Evolutionary conservation across 768 basidiomycete genomes (phyloP), one percentile per base, ranked within the genome.

Genomic region (Suillus hirtellus): DNA sequence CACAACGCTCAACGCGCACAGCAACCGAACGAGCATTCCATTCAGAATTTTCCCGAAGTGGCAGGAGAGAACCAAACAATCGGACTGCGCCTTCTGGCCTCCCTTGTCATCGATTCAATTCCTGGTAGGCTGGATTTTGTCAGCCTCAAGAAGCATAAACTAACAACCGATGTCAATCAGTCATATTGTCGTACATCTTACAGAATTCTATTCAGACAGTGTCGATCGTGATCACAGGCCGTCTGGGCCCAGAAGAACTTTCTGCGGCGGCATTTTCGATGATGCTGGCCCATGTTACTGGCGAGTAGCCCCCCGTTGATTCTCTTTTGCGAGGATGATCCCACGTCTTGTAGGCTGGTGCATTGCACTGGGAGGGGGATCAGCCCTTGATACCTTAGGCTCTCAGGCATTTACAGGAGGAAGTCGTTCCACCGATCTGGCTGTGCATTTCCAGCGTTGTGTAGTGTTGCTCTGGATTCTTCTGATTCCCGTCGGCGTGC

Each of bases 281-380:
- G 71, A 92, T 92, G 89, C 75, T 92, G 67, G 89, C 89, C 15
- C 89, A 86, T 71, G 90, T 90, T 9, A 89, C 90, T 81, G 88
- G 89, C 84, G 76, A 86, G 86, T 87, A 73, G 70, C 70, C 65
- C 64, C 62, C 64, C 62, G 60, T 63, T 65, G 63, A 53, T 69
- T 73, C 54, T 64, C 37, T 58, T 63, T 60, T 67, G 62, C 68
- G 54, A 69, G 64, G 70, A 76, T 80, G 83, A 82, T 87, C 84
- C 84, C 82, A 85, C 80, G 68, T 71, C 70, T 65, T 60, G 68
- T 73, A 91, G 90, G 90, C 46, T 91, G 89, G 89, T 86, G 85
- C 69, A 80, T 92, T 61, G 90, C 89, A 12, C 80, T 92, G 21
- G 90, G 90, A 15, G 90, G 90, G n/a, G 88, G 89, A 0, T 89